Percentiles rank a stretch among this genome's conserved stretches.
phyloP scores from a whole-genome alignment of 169 alveolate genomes.

The Plasmodium gallinaceum region DNA sequence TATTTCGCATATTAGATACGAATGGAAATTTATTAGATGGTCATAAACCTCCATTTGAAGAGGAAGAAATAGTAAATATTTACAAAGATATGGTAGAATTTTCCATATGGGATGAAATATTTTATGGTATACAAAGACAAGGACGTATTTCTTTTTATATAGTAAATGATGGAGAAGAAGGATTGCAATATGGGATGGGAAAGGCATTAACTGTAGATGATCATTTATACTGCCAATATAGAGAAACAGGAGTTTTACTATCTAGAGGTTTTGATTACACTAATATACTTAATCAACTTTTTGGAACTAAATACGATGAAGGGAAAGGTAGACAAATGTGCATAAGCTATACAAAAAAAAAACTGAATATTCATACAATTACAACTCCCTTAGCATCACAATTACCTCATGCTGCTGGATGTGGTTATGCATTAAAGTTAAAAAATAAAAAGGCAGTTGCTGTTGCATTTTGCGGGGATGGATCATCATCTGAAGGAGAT shows the following conservation, averaged over 20 bases:
- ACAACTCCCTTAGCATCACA: conserved; percentile 96
- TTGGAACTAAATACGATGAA: conserved; percentile 89
- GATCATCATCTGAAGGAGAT: conserved; percentile 99
- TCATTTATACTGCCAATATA: conserved; percentile 92
- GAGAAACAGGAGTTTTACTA: conserved; percentile 95
- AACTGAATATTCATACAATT: conserved; percentile 92
- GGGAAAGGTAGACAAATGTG: conserved; percentile 99
- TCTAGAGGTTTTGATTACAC: conserved; percentile 93
- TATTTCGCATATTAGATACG: conserved; percentile 83
- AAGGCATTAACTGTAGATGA: conserved; percentile 92
- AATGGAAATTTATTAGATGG: conserved; percentile 84
- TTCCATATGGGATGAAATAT: conserved; percentile 87
- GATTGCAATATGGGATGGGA: conserved; percentile 93
- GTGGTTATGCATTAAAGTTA: conserved; percentile 94
- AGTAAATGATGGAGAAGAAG: conserved; percentile 96
- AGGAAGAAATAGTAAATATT: conserved; percentile 80
- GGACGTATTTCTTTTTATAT: conserved; percentile 96
- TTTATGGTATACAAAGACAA: conserved; percentile 91
- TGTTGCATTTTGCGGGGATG: conserved; percentile 96
- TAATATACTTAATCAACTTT: conserved; percentile 86
- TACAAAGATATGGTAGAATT: conserved; percentile 83
- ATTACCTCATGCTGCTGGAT: conserved; percentile 97
- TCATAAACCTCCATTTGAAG: conserved; percentile 79
- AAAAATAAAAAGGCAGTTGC: conserved; percentile 90
- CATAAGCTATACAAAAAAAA: conserved; percentile 93